A percentile compares a stretch with the other conserved stretches of the same genome.
Evolutionary conservation across 2,329 filamentous ascomycete genomes (phyloP).

Genomic region (Aureobasidium mangrovei): DNA sequence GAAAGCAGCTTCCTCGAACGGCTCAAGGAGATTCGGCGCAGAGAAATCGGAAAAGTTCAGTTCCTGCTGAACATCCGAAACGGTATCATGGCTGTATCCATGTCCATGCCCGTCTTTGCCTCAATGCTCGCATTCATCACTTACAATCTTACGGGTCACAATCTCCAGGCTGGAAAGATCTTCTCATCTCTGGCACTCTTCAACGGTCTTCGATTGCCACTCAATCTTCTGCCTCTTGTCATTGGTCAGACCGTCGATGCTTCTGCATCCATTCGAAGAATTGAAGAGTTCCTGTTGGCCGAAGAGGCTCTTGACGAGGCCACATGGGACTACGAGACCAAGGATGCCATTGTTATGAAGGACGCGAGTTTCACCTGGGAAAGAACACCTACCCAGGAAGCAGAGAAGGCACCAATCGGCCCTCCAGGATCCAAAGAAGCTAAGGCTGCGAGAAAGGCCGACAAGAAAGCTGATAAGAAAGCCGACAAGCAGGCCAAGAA

Average conservation of each 20-base stretch:
- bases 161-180: slow-evolving; percentile 63
- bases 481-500: slow-evolving; percentile 27
- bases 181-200: slow-evolving; percentile 94
- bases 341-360: slow-evolving; percentile 57
- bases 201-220: slow-evolving; percentile 79
- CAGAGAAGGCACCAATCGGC: slow-evolving; percentile 26
- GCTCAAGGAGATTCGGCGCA: slow-evolving; percentile 61
- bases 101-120: slow-evolving; percentile 85
- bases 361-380: slow-evolving; percentile 86
- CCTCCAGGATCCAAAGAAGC: slow-evolving; percentile 33
- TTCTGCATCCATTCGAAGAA: slow-evolving; percentile 72
- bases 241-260: slow-evolving; percentile 87
- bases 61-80: slow-evolving; percentile 74
- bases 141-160: slow-evolving; percentile 54
- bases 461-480: slow-evolving; percentile 33
- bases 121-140: slow-evolving; percentile 95
- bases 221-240: slow-evolving; percentile 81
- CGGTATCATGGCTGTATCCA: slow-evolving; percentile 71
- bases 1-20: slow-evolving; percentile 77
- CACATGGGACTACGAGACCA: slow-evolving; percentile 43
- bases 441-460: slow-evolving; percentile 34
- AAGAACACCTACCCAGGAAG: slow-evolving; percentile 45
- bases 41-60: slow-evolving; percentile 79
- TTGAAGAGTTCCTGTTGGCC: slow-evolving; percentile 77
- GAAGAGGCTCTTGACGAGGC: slow-evolving; percentile 76